These are phyloP conservation scores for Angomonas desouzai DNA, from an alignment of 208 protist species.

Conservation along the genomic window DNA sequence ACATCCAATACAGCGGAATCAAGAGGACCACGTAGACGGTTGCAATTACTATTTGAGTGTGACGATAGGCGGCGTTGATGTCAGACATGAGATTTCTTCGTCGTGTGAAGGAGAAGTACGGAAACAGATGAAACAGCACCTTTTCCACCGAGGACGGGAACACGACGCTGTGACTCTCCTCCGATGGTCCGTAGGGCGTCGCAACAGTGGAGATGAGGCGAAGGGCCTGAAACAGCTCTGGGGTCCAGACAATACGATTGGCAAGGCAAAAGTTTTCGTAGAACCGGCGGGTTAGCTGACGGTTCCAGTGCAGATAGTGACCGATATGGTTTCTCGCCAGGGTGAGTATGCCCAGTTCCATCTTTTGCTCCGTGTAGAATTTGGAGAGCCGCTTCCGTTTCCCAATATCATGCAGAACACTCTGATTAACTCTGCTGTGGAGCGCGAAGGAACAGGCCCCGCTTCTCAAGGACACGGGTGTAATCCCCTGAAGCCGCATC, in stretches of 20 bases:
- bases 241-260: background rate
- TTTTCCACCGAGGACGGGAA: background rate
- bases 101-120: conserved; percentile 6
- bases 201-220: background rate
- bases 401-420: background rate
- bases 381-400: background rate
- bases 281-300: background rate
- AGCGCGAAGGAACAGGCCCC: background rate
- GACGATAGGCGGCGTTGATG: background rate
- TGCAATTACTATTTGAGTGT: background rate
- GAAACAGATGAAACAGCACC: background rate
- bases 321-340: background rate
- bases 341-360: conserved; percentile 18
- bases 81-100: background rate
- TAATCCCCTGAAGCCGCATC: background rate
- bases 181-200: background rate
- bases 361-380: background rate
- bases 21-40: background rate
- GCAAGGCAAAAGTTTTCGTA: background rate
- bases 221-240: background rate
- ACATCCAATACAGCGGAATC: background rate
- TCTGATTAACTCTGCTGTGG: background rate
- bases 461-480: background rate
- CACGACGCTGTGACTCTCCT: background rate
- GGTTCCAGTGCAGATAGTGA: background rate